Evolutionary conservation across 2,329 filamentous ascomycete genomes (phyloP), one percentile per base, ranked within the genome.

Genomic region (Lasiodiplodia gonubiensis): DNA sequence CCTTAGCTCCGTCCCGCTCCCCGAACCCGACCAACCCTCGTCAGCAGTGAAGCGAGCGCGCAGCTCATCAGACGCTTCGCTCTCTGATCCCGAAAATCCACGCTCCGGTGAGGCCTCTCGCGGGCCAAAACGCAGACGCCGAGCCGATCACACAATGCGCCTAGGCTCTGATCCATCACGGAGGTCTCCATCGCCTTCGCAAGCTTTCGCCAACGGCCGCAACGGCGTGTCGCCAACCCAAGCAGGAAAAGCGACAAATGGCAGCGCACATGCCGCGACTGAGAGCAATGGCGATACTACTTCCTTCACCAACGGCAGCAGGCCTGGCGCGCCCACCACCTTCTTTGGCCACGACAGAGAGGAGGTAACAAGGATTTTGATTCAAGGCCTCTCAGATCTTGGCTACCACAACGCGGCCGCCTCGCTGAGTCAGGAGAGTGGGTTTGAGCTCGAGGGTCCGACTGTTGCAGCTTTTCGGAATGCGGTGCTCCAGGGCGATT

Each of bases 261-360:
- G 82, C 65, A 79, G 80, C 67, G 74, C 80, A 18, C 74, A 78
- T 67, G 57, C 70, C 68, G 75, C 74, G 42, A 23, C 73, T 69
- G 80, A 82, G 72, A 80, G 78, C 69, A 83, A 83, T 69, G 81
- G 81, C 66, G 77, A 78, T 2, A 39, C 64, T n/a, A 64, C 57
- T 14, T 68, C 76, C 35, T 78, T 80, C 68, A 76, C 78, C 2
- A 83, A 83, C 70, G 80, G 81, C 27, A 76, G 74, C 60, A 74
- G 74, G 27, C 73, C 72, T 49, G 68, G 74, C 25, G 53, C 74
- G 23, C 73, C 78, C 33, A 55, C 82, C 5, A 82, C 82, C 39
- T 98, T 96, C 78, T 90, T 89, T 75, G 94, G 93, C 21, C 94
- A 98, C 76, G 88, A 95, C 76, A 88, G 93, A 76, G 93, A 97